phyloP scores from a whole-genome alignment of 768 basidiomycete genomes.

The Mycena vitilis region DNA sequence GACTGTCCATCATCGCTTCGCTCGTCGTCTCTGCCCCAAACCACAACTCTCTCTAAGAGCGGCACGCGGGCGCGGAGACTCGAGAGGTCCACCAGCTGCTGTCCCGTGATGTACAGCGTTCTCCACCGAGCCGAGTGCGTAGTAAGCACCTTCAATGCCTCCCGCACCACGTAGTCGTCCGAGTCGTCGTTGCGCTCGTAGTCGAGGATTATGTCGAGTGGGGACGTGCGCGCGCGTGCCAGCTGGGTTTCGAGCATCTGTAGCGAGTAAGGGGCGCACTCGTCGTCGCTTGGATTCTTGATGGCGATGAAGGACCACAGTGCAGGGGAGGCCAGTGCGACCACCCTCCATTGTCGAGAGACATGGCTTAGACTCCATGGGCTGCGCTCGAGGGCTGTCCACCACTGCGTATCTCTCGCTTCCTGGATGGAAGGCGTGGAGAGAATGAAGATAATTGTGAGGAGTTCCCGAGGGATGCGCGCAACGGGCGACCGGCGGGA shows the following conservation, averaged over 20 bases:
- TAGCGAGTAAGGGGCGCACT: constrained; percentile 3
- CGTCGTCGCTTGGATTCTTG: background rate
- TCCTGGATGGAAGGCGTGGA: background rate
- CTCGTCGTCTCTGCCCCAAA: background rate
- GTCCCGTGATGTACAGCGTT: constrained; percentile 1
- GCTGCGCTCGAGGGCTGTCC: background rate
- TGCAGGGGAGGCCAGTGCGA: constrained; percentile 5
- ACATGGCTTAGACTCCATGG: constrained; percentile 17
- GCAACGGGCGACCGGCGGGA: constrained; percentile 11
- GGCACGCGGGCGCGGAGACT: constrained; percentile 8
- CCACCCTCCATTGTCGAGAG: constrained; percentile 14
- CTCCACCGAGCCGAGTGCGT: constrained; percentile 10
- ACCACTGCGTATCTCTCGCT: background rate
- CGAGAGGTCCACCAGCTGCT: background rate
- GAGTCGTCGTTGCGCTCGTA: background rate
- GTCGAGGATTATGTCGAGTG: constrained; percentile 3
- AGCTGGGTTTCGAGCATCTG: constrained; percentile 13
- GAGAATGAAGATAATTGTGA: constrained; percentile 15
- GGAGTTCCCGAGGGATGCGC: constrained; percentile 12
- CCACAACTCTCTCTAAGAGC: constrained; percentile 11
- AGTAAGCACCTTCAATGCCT: background rate
- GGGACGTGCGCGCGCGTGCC: background rate
- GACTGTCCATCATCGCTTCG: background rate
- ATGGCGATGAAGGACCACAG: constrained; percentile 20
- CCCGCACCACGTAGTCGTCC: background rate